Evolutionary conservation across 129 eudicot genomes (phyloP).

Genomic region (Artemisia tridentata): DNA sequence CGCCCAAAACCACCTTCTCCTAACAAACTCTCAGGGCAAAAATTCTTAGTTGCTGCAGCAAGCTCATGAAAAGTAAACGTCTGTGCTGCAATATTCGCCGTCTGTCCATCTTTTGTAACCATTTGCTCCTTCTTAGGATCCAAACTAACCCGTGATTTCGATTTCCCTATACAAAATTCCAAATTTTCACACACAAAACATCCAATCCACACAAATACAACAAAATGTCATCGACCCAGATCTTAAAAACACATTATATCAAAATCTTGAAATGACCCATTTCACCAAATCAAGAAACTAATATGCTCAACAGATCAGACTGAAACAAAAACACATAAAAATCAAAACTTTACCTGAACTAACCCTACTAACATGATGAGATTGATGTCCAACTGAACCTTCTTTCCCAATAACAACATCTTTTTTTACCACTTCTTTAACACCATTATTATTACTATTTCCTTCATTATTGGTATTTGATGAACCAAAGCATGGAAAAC

Average conservation of each 20-base stretch:
- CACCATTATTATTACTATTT: slow-evolving; percentile 37
- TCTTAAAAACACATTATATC: slow-evolving; percentile 21
- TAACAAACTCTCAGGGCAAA: slow-evolving; percentile 64
- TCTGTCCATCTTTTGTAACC: slow-evolving; percentile 64
- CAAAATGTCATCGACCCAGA: slow-evolving; percentile 19
- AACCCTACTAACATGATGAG: slow-evolving; percentile 66
- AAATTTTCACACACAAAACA: slow-evolving; percentile 7
- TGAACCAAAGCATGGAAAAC: slow-evolving; percentile 85
- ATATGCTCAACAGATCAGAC: slow-evolving; percentile 36
- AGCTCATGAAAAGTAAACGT: slow-evolving; percentile 93
- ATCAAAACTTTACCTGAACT: slow-evolving; percentile 56
- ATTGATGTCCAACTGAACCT: slow-evolving; percentile 53
- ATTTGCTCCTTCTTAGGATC: slow-evolving; percentile 71
- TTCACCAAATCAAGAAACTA: slow-evolving; percentile 25
- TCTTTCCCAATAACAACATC: slow-evolving; percentile 59
- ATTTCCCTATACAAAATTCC: slow-evolving; percentile 47
- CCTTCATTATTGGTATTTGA: slow-evolving; percentile 37
- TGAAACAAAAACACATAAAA: slow-evolving; percentile 11
- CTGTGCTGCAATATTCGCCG: slow-evolving; percentile 86
- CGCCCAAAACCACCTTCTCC: slow-evolving; percentile 98
- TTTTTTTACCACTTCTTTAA: slow-evolving; percentile 60
- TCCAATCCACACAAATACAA: not conserved
- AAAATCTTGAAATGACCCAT: slow-evolving; percentile 20
- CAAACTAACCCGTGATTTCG: slow-evolving; percentile 52
- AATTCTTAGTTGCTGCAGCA: slow-evolving; percentile 87